Percentiles rank a stretch among this genome's conserved stretches.
These are phyloP conservation scores for Tirmania nivea DNA, from an alignment of 495 filamentous ascomycete genomes.

Conservation along the genomic window DNA sequence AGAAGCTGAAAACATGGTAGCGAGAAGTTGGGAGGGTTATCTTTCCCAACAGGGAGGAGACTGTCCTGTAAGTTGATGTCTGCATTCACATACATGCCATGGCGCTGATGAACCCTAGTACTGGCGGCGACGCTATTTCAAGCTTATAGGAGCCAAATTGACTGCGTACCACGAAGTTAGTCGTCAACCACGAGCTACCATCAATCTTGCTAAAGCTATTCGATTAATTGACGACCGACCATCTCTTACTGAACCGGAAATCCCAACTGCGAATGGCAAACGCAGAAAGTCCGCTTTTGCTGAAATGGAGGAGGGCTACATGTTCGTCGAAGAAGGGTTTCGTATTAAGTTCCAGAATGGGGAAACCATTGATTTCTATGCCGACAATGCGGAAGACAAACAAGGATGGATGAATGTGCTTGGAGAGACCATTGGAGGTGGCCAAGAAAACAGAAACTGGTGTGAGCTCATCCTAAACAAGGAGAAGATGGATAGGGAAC, in stretches of 20 bases:
- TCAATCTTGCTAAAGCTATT: constrained; percentile 83
- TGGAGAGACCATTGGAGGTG: constrained; percentile 56
- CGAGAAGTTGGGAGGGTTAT: constrained; percentile 62
- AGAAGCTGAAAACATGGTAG: constrained; percentile 53
- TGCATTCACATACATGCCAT: constrained; percentile 10
- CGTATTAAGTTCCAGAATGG: constrained; percentile 94
- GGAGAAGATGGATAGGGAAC: constrained; percentile 7
- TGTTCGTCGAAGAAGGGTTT: constrained; percentile 99
- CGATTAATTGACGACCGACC: constrained; percentile 83
- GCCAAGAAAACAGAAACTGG: constrained; percentile 38
- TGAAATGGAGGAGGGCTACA: constrained; percentile 96
- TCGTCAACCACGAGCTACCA: constrained; percentile 83
- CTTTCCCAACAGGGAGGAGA: constrained; percentile 93
- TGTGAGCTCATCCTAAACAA: constrained; percentile 57
- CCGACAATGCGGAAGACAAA: constrained; percentile 65
- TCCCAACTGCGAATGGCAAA: constrained; percentile 46
- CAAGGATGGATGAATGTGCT: constrained; percentile 87
- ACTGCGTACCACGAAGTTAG: constrained; percentile 93
- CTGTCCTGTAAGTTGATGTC: constrained; percentile 57
- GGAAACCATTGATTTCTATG: constrained; percentile 96
- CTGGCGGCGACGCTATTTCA: constrained; percentile 96
- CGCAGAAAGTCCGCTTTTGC: constrained; percentile 86
- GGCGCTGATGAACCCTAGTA: constrained; percentile 33
- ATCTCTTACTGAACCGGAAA: constrained; percentile 61
- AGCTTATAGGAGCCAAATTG: constrained; percentile 69